Evolutionary conservation across 208 protist species (phyloP).

Genomic region (Wallacemonas sp.): DNA sequence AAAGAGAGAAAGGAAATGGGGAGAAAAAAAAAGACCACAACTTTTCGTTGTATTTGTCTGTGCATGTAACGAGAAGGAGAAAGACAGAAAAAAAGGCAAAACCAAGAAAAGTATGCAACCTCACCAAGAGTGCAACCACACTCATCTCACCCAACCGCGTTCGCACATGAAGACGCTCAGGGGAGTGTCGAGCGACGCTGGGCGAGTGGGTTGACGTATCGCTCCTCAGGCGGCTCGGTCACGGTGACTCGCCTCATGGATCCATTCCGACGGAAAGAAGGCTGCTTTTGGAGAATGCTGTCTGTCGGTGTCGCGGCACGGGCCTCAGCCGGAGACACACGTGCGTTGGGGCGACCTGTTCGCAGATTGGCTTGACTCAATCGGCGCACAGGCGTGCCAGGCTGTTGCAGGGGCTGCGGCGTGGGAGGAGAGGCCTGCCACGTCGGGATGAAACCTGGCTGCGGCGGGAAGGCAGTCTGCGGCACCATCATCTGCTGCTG

Average conservation of each 20-base stretch:
- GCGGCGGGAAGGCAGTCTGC: background rate
- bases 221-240: background rate
- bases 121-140: too few relatives aligned
- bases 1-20: too few relatives aligned
- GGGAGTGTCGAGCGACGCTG: background rate
- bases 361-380: background rate
- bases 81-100: slow-evolving; percentile 8
- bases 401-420: background rate
- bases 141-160: too few relatives aligned
- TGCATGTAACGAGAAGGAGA: too few relatives aligned
- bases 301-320: background rate
- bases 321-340: background rate
- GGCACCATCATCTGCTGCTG: background rate
- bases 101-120: too few relatives aligned
- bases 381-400: background rate
- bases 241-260: background rate
- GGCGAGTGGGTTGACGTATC: background rate
- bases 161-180: too few relatives aligned
- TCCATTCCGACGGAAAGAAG: background rate
- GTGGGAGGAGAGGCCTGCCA: background rate
- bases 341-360: background rate
- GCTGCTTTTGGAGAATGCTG: slow-evolving; percentile 2
- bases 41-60: too few relatives aligned
- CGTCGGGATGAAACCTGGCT: background rate
- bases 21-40: too few relatives aligned